Percentiles rank a stretch among this genome's conserved stretches.
These are phyloP conservation scores for Saccharomyces hybrid DNA, from an alignment of 1,139 yeast species.

Conservation along the genomic window DNA sequence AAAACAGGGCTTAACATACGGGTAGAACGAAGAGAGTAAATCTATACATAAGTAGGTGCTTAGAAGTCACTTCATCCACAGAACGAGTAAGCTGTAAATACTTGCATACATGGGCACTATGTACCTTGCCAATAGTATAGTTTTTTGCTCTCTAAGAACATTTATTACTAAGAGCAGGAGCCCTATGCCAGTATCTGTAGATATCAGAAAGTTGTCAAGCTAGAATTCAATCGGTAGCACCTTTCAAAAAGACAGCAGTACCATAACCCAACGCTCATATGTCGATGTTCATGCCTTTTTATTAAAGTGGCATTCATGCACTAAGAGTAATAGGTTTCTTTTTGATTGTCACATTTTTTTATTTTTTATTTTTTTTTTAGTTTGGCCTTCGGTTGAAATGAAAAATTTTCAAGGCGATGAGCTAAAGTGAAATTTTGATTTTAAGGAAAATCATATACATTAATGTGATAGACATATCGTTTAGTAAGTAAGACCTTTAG, in stretches of 20 bases:
- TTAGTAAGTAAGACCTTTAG: background rate
- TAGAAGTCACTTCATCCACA: too few species aligned
- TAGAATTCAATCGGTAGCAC: too few species aligned
- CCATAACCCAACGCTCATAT: too few species aligned
- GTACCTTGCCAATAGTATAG: too few species aligned
- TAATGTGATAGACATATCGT: background rate
- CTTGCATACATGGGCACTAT: too few species aligned
- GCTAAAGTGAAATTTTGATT: background rate
- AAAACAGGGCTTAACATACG: background rate
- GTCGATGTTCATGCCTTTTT: too few species aligned
- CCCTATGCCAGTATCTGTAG: too few species aligned
- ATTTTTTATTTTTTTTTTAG: background rate
- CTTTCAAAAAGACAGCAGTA: too few species aligned
- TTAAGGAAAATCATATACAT: background rate
- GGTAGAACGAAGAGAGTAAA: background rate
- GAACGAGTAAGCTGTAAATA: too few species aligned
- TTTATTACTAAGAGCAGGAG: too few species aligned
- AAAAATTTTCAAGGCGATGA: background rate
- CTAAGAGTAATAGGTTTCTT: background rate
- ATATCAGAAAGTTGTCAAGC: too few species aligned
- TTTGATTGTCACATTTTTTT: background rate
- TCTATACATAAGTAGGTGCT: background rate
- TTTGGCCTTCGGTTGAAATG: background rate
- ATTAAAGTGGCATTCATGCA: background rate
- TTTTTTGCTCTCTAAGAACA: too few species aligned